Conservation (phyloP, 2,329 filamentous ascomycete genomes). For the Ceratocystis diversiconidia region DNA sequence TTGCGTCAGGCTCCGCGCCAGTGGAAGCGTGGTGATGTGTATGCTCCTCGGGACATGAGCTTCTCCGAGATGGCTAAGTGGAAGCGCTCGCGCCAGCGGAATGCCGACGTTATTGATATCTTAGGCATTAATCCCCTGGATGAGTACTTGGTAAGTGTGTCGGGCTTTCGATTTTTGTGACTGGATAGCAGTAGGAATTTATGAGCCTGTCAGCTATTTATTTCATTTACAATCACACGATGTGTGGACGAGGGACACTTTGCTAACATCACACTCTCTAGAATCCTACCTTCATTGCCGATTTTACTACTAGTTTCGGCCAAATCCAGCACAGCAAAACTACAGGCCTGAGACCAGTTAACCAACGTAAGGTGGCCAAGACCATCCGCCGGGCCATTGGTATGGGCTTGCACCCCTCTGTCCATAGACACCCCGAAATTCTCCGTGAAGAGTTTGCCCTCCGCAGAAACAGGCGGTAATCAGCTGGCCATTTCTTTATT, state of each 20-base stretch:
- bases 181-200: not conserved
- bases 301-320: constrained; percentile 74
- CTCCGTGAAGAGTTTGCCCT: constrained; percentile 33
- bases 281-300: constrained; percentile 87
- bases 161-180: not conserved
- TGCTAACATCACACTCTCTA: constrained; percentile 26
- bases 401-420: constrained; percentile 79
- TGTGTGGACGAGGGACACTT: not conserved
- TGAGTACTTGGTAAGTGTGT: constrained; percentile 63
- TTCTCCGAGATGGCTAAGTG: constrained; percentile 69
- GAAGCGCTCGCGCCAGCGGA: constrained; percentile 44
- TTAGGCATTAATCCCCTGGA: constrained; percentile 66
- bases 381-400: constrained; percentile 80
- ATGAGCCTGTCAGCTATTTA: not conserved
- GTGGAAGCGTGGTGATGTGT: constrained; percentile 71
- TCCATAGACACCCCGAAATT: constrained; percentile 78
- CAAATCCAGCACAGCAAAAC: constrained; percentile 63
- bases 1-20: constrained; percentile 51
- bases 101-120: constrained; percentile 62
- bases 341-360: constrained; percentile 72
- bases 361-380: constrained; percentile 87
- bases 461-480: constrained; percentile 11
- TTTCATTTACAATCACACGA: not conserved
- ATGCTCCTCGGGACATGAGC: constrained; percentile 77
- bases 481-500: not conserved